phyloP scores from a whole-genome alignment of 179 eudicot genomes.

The Camellia oleifera region DNA sequence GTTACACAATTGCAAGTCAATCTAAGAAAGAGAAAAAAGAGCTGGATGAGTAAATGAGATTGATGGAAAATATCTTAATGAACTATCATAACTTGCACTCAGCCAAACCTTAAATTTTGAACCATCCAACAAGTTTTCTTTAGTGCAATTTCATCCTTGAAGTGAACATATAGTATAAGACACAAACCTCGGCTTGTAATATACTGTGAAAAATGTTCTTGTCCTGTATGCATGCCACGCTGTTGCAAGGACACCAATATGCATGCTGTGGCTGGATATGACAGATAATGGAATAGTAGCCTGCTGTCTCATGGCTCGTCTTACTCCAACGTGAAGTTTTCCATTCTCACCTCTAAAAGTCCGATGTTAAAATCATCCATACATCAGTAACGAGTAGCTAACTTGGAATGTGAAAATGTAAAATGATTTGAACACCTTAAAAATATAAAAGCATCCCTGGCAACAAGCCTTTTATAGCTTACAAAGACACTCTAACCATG shows the following conservation, averaged over 20 bases:
- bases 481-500: conserved; percentile 99
- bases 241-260: conserved; percentile 94
- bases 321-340: conserved; percentile 95
- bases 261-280: conserved; percentile 98
- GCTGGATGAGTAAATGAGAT: too few species aligned
- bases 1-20: background rate
- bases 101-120: background rate
- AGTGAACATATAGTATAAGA: background rate
- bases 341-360: conserved; percentile 83
- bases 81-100: background rate
- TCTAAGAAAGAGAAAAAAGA: background rate
- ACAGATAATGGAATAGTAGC: conserved; percentile 84
- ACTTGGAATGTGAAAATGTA: background rate
- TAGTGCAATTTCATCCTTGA: background rate
- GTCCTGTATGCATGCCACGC: conserved; percentile 95
- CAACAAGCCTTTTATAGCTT: conserved; percentile 95
- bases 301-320: conserved; percentile 96
- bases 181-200: conserved; percentile 91
- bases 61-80: background rate
- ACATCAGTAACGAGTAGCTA: background rate
- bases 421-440: conserved; percentile 57
- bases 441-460: conserved; percentile 97
- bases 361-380: conserved; percentile 13
- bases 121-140: background rate
- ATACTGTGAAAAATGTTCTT: conserved; percentile 82